Evolutionary conservation across 148 eudicot species (phyloP), one percentile per base, ranked within the genome.

Genomic region (Amaranthus hypochondriacus): DNA sequence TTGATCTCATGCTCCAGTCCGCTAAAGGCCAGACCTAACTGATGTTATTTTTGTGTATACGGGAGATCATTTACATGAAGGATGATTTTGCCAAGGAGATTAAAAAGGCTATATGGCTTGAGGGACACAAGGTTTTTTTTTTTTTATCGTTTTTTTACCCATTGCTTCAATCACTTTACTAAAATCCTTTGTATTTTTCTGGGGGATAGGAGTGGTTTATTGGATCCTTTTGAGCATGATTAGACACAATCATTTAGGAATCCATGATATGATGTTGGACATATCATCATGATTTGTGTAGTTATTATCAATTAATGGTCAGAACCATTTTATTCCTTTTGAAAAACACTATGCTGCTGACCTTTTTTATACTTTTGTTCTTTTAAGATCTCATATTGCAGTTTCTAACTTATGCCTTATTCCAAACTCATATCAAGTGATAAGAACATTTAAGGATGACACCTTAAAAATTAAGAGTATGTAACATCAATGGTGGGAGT

Each of bases 381-480:
- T 61, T 62, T 62, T 79, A 57, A 77, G 74, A 76, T 63, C 81
- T 48, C 86, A 96, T 97, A 92, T 96, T 89, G 99, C 99, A 12
- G 99, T 96, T 43, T 92, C 97, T 46, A 90, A 97, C 92, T 73
- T 96, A 80, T 90, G 96, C 89, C 92, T 92, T 71, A 56, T 86
- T 79, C 92, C 97, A 54, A 79, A 90, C 83, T 96, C 99, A 14
- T 96, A 96, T 76, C 86, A 90, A 80, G 75, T 96, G 62, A 87
- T 96, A 78, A 96, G 96, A 42, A 90, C 95, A 75, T 96, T 97
- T 48, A 96, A 92, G 88, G 99, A 96, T 78, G 99, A 96, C 66
- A 75, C 99, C 44, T 82, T 96, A 75, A 96, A 28, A 28, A 28
- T 28, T 28, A 28, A 28, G 93, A 85, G 79, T 84, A 63, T 96